Conservation (phyloP, 2,329 filamentous ascomycete species). For the Lecanicillium sp. region DNA sequence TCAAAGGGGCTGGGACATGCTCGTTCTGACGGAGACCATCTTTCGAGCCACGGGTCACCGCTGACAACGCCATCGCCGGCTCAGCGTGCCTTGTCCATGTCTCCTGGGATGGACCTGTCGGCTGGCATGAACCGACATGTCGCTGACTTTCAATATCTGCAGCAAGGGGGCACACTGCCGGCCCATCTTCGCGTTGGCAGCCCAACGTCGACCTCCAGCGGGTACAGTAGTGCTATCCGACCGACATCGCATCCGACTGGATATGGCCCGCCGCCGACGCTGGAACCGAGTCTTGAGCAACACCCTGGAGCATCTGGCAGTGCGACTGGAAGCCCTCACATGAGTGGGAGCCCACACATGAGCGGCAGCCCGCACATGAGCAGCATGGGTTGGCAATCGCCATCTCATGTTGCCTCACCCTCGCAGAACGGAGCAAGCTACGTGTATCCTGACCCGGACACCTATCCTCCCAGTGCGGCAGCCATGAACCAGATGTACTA, state of each 20-base stretch:
- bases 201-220: slow-evolving; percentile 56
- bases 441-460: slow-evolving; percentile 77
- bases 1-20: slow-evolving; percentile 34
- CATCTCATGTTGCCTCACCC: slow-evolving; percentile 56
- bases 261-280: slow-evolving; percentile 75
- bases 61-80: slow-evolving; percentile 74
- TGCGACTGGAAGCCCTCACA: slow-evolving; percentile 29
- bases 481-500: slow-evolving; percentile 67
- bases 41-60: slow-evolving; percentile 65
- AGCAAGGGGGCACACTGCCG: slow-evolving; percentile 66
- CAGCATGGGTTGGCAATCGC: slow-evolving; percentile 78
- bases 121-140: slow-evolving; percentile 57
- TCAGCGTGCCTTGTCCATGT: slow-evolving; percentile 72
- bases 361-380: slow-evolving; percentile 77
- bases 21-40: slow-evolving; percentile 62
- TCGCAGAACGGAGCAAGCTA: slow-evolving; percentile 61
- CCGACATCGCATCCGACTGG: slow-evolving; percentile 80
- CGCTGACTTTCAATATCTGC: slow-evolving; percentile 64
- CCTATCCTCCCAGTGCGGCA: slow-evolving; percentile 48
- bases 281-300: slow-evolving; percentile 79
- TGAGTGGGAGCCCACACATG: slow-evolving; percentile 12
- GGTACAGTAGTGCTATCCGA: slow-evolving; percentile 43
- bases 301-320: slow-evolving; percentile 60
- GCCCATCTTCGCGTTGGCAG: slow-evolving; percentile 72
- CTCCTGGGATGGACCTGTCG: slow-evolving; percentile 67